Percentiles rank a stretch among this genome's conserved stretches.
These are phyloP conservation scores for Ophidiomyces ophidiicola DNA, from an alignment of 2,329 filamentous ascomycete species.

Conservation along the genomic window DNA sequence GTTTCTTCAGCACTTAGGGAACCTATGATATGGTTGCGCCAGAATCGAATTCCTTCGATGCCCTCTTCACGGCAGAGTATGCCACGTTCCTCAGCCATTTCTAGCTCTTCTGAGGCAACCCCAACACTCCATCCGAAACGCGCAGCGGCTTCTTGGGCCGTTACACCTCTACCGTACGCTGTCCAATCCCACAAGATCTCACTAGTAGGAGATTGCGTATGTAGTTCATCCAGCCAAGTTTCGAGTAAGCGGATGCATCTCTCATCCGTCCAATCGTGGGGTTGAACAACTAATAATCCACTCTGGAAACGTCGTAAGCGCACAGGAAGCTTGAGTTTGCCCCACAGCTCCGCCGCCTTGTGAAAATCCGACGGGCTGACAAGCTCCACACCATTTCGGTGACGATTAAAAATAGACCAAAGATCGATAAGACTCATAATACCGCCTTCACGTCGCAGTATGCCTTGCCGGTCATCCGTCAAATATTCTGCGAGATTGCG, in stretches of 20 bases:
- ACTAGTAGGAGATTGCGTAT: conserved; percentile 51
- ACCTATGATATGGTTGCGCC: conserved; percentile 57
- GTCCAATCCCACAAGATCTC: conserved; percentile 64
- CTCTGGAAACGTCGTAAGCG: conserved; percentile 81
- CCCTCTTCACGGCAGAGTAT: conserved; percentile 81
- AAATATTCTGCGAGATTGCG: conserved; percentile 79
- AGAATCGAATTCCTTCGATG: conserved; percentile 82
- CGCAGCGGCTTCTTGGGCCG: conserved; percentile 77
- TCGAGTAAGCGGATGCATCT: conserved; percentile 69
- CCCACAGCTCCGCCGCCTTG: conserved; percentile 79
- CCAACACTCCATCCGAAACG: conserved; percentile 94
- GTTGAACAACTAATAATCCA: conserved; percentile 87
- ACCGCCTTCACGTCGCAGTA: conserved; percentile 68
- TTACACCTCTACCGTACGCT: conserved; percentile 70
- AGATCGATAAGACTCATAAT: conserved; percentile 83
- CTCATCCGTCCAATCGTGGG: conserved; percentile 76
- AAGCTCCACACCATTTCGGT: conserved; percentile 82
- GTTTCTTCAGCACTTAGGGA: not conserved
- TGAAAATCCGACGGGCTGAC: conserved; percentile 86
- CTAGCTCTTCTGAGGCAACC: conserved; percentile 85
- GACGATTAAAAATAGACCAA: conserved; percentile 90
- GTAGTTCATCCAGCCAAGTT: conserved; percentile 64
- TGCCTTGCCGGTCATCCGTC: conserved; percentile 67
- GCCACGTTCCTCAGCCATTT: conserved; percentile 91
- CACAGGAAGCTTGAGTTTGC: conserved; percentile 72